Evolutionary conservation across 73 alveolate genomes (phyloP), one percentile per base, ranked within the genome.

Genomic region (Blepharisma japonicum): DNA sequence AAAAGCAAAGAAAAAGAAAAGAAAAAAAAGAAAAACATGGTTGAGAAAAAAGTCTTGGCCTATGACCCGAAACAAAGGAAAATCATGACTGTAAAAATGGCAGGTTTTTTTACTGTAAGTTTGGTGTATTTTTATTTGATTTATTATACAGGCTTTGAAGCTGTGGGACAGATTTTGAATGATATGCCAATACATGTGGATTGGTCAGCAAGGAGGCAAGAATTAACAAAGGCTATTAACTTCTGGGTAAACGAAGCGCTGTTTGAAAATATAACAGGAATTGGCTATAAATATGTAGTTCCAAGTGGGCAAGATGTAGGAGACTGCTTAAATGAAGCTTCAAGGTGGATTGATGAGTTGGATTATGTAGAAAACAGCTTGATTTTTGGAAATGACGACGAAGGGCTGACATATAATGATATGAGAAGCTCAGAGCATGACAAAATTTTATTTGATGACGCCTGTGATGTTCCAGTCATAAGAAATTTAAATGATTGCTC

Each of bases 41-140:
- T 4, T 4, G 66, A 51, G 66, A 51, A 51, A 51, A 51, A 51
- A 51, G 66, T 51, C 21, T 51, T 51, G 21, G 66, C 66, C 21
- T 51, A 51, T 51, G 66, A 51, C 66, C 66, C 66, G 66, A 51
- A 51, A 51, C 66, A 51, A 18, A 51, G 66, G 21, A 51, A 51
- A 51, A 51, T 51, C n/a, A 51, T 51, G 66, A 18, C 21, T 18
- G 0, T 18, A 1, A 51, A 51, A 51, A 11, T 51, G n/a, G n/a
- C 21, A 18, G n/a, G 66, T 0, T 51, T 51, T 51, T 51, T 51
- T 4, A 51, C 21, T 18, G 21, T 51, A 11, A 51, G 66, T 51
- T 51, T 51, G 21, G 66, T 18, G n/a, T 51, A 51, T 4, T 51
- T 51, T 51, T 51, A 11, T 18, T 18, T 51, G 66, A 18, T 51